phyloP scores from a whole-genome alignment of 768 basidiomycete genomes.

The Scleroderma bovista region DNA sequence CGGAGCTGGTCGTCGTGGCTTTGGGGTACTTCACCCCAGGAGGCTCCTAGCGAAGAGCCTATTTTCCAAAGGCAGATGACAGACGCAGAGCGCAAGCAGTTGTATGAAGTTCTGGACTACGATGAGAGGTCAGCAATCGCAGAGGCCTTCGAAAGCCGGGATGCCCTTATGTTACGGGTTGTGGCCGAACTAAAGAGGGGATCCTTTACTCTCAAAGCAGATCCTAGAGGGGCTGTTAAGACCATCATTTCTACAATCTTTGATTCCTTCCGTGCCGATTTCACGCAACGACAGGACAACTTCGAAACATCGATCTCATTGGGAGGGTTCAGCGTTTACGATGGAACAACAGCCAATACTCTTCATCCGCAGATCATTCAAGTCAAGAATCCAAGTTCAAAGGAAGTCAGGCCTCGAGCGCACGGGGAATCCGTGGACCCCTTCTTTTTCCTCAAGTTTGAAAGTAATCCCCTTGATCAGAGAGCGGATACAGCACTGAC shows the following conservation, averaged over 20 bases:
- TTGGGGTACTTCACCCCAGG: constrained; percentile 58
- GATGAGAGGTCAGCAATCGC: constrained; percentile 79
- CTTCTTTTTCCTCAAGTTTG: constrained; percentile 90
- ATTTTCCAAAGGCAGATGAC: constrained; percentile 70
- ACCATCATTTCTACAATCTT: constrained; percentile 88
- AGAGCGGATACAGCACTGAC: constrained; percentile 89
- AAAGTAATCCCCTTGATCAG: constrained; percentile 86
- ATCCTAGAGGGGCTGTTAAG: constrained; percentile 54
- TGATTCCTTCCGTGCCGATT: constrained; percentile 77
- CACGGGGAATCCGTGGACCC: constrained; percentile 36
- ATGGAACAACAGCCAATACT: constrained; percentile 79
- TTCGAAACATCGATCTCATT: constrained; percentile 83
- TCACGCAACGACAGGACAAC: constrained; percentile 81
- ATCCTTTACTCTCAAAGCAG: constrained; percentile 74
- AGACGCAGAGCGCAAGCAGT: constrained; percentile 82
- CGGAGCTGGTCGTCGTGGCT: constrained; percentile 73
- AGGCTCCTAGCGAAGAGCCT: constrained; percentile 42
- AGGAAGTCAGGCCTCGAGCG: constrained; percentile 31
- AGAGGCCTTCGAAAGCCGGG: constrained; percentile 61
- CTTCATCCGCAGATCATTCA: constrained; percentile 89
- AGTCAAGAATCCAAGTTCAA: constrained; percentile 46
- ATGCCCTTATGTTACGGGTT: constrained; percentile 75
- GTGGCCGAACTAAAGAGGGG: constrained; percentile 79
- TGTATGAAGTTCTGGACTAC: constrained; percentile 88
- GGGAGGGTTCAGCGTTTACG: constrained; percentile 81